These are phyloP conservation scores for Wickerhamomyces hampshirensis DNA, from an alignment of 805 yeast species.

Conservation along the genomic window DNA sequence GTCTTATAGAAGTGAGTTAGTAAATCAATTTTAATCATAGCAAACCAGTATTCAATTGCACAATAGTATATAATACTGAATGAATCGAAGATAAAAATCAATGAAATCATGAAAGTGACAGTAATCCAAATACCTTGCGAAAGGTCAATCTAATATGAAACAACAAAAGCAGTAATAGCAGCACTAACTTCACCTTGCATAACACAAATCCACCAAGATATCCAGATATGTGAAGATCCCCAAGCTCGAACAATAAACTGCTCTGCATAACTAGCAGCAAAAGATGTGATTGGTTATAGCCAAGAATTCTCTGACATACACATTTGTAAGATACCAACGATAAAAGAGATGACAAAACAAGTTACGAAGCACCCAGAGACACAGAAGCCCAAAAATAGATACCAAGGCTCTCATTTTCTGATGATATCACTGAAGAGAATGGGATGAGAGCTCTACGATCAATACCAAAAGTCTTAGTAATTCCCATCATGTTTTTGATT, in stretches of 20 bases:
- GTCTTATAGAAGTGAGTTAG: slow-evolving; percentile 42
- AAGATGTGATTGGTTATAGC: slow-evolving; percentile 35
- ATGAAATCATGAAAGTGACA: slow-evolving; percentile 33
- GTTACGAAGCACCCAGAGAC: slow-evolving; percentile 33
- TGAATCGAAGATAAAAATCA: slow-evolving; percentile 31
- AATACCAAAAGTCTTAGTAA: slow-evolving; percentile 11
- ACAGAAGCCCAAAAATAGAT: slow-evolving; percentile 39
- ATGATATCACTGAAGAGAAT: slow-evolving; percentile 28
- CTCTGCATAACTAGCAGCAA: slow-evolving; percentile 32
- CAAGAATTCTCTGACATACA: slow-evolving; percentile 35
- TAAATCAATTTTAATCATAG: slow-evolving; percentile 51
- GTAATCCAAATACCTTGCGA: slow-evolving; percentile 44
- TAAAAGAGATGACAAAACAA: slow-evolving; percentile 30
- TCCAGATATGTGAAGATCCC: slow-evolving; percentile 44
- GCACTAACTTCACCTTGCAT: slow-evolving; percentile 42
- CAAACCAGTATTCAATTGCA: slow-evolving; percentile 54
- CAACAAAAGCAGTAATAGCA: slow-evolving; percentile 41
- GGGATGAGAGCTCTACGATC: slow-evolving; percentile 14
- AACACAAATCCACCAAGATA: slow-evolving; percentile 35
- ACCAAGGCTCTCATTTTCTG: slow-evolving; percentile 47
- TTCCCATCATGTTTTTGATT: slow-evolving; percentile 7
- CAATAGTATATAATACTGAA: slow-evolving; percentile 40
- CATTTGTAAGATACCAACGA: slow-evolving; percentile 36
- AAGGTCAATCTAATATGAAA: slow-evolving; percentile 40
- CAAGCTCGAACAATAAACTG: slow-evolving; percentile 39